Conservation (phyloP, 225 moss, liverwort and hornwort species). For the Climacium dendroides region DNA sequence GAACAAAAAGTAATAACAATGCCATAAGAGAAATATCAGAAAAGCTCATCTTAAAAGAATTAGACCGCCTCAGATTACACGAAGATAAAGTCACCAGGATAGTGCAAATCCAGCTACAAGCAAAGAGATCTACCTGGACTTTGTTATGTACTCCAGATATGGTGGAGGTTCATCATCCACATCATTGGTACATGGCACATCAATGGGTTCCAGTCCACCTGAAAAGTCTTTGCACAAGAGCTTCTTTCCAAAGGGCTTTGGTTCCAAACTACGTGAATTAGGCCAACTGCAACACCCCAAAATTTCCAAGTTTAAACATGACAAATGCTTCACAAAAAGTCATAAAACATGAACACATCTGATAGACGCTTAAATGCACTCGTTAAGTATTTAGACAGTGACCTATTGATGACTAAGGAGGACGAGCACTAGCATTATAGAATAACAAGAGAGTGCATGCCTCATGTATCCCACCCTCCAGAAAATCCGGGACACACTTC, state of each 20-base stretch:
- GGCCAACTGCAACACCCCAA: slow-evolving; percentile 14
- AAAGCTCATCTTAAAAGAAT: not conserved
- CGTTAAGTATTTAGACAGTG: not conserved
- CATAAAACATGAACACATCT: not conserved
- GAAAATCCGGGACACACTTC: not conserved
- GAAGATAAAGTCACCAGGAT: not conserved
- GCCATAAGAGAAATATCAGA: not conserved
- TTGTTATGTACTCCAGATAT: slow-evolving; percentile 41
- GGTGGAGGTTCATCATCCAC: slow-evolving; percentile 72
- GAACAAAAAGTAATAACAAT: not conserved
- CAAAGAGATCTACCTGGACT: slow-evolving; percentile 23
- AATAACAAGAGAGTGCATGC: not conserved
- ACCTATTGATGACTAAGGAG: not conserved
- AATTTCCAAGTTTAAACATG: not conserved
- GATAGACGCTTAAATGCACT: not conserved
- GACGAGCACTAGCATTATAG: not conserved
- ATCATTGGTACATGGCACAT: slow-evolving; percentile 85
- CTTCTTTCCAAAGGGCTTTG: slow-evolving; percentile 46
- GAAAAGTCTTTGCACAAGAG: slow-evolving; percentile 67
- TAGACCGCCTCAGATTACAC: not conserved
- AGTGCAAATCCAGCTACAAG: not conserved
- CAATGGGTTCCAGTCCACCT: slow-evolving; percentile 53
- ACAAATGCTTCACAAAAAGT: not conserved
- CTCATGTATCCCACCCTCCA: not conserved
- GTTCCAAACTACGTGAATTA: not conserved